phyloP scores from a whole-genome alignment of 371 early-diverging fungal species.

The Syncephalastrum sp. region DNA sequence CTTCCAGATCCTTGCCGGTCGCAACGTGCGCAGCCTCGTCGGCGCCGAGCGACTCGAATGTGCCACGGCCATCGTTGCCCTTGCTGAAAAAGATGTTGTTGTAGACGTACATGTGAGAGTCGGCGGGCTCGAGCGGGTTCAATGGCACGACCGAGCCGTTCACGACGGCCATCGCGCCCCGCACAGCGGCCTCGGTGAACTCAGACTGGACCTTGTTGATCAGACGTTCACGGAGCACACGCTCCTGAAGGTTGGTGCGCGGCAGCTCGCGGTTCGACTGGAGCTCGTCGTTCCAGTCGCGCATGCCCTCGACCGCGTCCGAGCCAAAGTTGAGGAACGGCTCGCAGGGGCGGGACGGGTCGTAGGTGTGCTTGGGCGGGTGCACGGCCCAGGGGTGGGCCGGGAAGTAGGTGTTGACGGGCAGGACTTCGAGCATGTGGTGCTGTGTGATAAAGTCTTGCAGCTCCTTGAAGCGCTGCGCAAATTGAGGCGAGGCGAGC shows the following conservation, averaged over 20 bases:
- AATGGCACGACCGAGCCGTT: constrained; percentile 77
- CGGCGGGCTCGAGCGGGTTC: constrained; percentile 77
- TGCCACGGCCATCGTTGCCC: constrained; percentile 86
- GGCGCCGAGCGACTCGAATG: constrained; percentile 84
- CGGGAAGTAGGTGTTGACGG: constrained; percentile 64
- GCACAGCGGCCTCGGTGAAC: constrained; percentile 88
- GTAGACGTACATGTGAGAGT: constrained; percentile 88
- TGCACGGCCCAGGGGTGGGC: constrained; percentile 85
- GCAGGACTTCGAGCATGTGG: constrained; percentile 82
- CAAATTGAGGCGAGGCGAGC: constrained; percentile 72
- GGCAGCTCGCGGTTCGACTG: constrained; percentile 89
- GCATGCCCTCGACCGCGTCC: constrained; percentile 73
- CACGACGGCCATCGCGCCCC: constrained; percentile 84
- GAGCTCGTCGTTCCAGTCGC: constrained; percentile 97
- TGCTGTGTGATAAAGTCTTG: constrained; percentile 67
- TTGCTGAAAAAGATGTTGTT: constrained; percentile 96
- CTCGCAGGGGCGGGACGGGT: constrained; percentile 70
- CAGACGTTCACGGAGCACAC: constrained; percentile 84
- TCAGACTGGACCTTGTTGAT: constrained; percentile 84
- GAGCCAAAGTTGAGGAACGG: constrained; percentile 60
- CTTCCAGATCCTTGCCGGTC: constrained; percentile 91
- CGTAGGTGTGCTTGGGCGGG: constrained; percentile 53
- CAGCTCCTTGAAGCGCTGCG: constrained; percentile 61
- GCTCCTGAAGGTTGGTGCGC: constrained; percentile 72
- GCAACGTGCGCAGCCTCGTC: constrained; percentile 92